A percentile compares a stretch with the other conserved stretches of the same genome.
phyloP scores from a whole-genome alignment of 768 basidiomycete genomes.

The Leccinellum albellum region DNA sequence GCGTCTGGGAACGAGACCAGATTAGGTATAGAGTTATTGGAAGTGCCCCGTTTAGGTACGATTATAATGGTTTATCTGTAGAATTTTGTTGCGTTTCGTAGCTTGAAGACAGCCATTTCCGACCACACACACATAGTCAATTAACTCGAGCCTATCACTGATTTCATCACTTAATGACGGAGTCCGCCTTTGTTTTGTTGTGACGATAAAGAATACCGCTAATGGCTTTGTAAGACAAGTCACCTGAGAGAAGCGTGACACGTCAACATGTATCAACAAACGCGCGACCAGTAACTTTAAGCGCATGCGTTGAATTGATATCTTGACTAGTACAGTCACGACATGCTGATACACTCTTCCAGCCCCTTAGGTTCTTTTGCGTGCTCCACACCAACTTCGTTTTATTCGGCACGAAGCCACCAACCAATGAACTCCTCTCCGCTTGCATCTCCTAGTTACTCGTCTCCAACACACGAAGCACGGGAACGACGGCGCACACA shows the following conservation, averaged over 20 bases:
- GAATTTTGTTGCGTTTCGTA: background rate
- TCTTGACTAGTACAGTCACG: background rate
- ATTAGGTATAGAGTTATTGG: background rate
- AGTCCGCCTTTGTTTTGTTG: too few species aligned
- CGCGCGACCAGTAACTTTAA: conserved; percentile 12
- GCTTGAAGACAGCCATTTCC: background rate
- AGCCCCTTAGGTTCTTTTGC: conserved; percentile 24
- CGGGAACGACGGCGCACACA: conserved; percentile 53
- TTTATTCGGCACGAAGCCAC: conserved; percentile 27
- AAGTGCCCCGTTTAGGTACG: background rate
- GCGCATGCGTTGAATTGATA: conserved; percentile 1
- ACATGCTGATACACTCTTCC: conserved; percentile 25
- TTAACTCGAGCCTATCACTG: too few species aligned
- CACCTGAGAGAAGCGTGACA: conserved; percentile 16
- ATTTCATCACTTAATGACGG: too few species aligned
- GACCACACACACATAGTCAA: too few species aligned
- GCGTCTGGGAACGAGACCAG: background rate
- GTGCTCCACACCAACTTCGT: conserved; percentile 38
- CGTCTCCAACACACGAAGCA: conserved; percentile 44
- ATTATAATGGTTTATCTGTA: background rate
- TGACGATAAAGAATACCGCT: too few species aligned
- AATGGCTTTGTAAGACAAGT: background rate
- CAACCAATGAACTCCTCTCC: conserved; percentile 50
- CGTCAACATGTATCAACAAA: conserved; percentile 26
- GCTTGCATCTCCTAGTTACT: conserved; percentile 41